Conservation (phyloP, 1,139 yeast species). For the Magnusiomyces paraingens region DNA sequence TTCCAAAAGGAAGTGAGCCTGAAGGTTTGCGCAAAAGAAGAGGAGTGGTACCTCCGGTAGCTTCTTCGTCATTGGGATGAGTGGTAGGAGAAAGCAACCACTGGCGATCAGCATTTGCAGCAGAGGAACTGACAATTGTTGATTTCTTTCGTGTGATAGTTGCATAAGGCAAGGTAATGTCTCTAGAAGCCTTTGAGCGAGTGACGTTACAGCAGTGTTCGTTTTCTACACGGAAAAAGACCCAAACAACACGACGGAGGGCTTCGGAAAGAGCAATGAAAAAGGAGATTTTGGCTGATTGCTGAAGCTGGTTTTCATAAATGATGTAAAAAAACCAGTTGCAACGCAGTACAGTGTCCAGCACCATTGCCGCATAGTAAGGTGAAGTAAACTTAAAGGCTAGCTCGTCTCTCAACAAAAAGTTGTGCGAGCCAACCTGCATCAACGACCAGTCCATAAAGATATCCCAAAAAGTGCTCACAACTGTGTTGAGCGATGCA, state of each 20-base stretch:
- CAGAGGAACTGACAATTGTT: not conserved
- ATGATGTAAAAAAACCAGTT: conserved; percentile 82
- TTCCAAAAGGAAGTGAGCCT: conserved; percentile 8
- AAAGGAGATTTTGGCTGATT: conserved; percentile 86
- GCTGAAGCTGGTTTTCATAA: conserved; percentile 71
- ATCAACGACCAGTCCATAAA: conserved; percentile 93
- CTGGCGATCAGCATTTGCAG: not conserved
- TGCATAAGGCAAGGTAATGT: conserved; percentile 76
- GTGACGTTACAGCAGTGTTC: conserved; percentile 90
- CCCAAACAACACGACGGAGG: conserved; percentile 79
- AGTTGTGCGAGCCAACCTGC: conserved; percentile 64
- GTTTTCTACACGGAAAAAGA: conserved; percentile 86
- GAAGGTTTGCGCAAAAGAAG: not conserved
- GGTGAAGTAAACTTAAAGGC: conserved; percentile 52
- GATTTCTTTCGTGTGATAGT: conserved; percentile 26
- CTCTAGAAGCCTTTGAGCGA: conserved; percentile 78
- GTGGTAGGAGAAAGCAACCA: too few species aligned
- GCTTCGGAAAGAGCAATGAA: conserved; percentile 77
- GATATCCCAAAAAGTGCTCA: conserved; percentile 77
- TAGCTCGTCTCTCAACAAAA: conserved; percentile 63
- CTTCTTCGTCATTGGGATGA: too few species aligned
- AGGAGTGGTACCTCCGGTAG: too few species aligned
- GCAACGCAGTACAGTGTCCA: conserved; percentile 69
- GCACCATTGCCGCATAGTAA: conserved; percentile 68
- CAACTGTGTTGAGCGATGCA: conserved; percentile 67